phyloP scores from a whole-genome alignment of 352 stramenopile species.

The Phytophthora sojae region DNA sequence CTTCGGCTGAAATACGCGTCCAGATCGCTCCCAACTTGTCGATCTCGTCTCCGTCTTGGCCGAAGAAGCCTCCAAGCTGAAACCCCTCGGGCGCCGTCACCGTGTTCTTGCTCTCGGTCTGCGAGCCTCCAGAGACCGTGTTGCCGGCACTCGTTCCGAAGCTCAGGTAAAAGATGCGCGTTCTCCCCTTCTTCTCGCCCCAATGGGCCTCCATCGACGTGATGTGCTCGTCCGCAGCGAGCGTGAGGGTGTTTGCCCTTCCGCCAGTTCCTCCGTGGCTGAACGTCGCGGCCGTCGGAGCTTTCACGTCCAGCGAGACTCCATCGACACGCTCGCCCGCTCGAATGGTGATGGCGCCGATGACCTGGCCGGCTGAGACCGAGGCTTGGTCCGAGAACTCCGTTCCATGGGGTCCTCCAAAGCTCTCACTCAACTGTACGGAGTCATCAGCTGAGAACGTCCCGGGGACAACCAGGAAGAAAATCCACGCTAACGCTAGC shows the following conservation, averaged over 20 bases:
- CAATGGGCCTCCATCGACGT: constrained; percentile 41
- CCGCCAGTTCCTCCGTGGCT: background rate
- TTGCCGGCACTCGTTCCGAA: constrained; percentile 33
- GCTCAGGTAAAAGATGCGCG: constrained; percentile 31
- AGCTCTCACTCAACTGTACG: constrained; percentile 31
- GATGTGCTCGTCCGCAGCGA: constrained; percentile 18
- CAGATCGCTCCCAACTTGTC: constrained; percentile 36
- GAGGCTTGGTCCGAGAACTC: constrained; percentile 32
- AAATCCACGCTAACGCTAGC: too few relatives aligned
- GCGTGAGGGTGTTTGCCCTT: background rate
- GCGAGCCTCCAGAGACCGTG: constrained; percentile 12
- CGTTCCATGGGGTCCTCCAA: constrained; percentile 27
- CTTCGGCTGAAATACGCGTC: constrained; percentile 26
- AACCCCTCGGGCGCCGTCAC: constrained; percentile 35
- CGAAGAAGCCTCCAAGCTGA: constrained; percentile 37
- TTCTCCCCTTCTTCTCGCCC: constrained; percentile 23
- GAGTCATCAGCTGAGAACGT: too few relatives aligned
- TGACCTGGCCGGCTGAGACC: constrained; percentile 17
- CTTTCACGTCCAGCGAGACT: constrained; percentile 24
- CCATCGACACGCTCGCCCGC: constrained; percentile 23
- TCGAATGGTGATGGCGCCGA: constrained; percentile 31
- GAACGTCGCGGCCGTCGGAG: constrained; percentile 24
- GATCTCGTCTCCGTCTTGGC: constrained; percentile 27
- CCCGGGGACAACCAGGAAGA: too few relatives aligned
- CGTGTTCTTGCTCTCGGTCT: constrained; percentile 24